Evolutionary conservation across 2,329 filamentous ascomycete genomes (phyloP).

Genomic region (Calonectria montana): DNA sequence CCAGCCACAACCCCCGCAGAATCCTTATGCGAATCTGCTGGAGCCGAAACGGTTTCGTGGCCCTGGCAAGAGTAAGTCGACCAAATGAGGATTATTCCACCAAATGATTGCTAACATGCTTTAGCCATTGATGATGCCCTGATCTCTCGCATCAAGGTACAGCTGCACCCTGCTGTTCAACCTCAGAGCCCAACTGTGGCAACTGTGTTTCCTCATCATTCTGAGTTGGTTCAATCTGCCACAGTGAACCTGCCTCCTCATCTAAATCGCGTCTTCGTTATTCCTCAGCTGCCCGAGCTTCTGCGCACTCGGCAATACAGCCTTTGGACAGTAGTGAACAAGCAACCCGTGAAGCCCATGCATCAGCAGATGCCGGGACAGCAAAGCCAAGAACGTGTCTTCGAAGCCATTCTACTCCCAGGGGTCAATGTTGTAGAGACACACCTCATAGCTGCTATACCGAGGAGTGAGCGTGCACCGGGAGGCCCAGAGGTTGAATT

Average conservation of each 20-base stretch:
- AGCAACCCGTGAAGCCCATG: conserved; percentile 65
- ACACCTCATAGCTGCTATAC: conserved; percentile 79
- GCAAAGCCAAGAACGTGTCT: conserved; percentile 72
- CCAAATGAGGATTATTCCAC: too few species aligned
- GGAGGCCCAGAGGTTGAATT: conserved; percentile 76
- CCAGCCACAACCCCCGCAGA: conserved; percentile 41
- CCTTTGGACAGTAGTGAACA: conserved; percentile 79
- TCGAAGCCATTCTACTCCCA: conserved; percentile 76
- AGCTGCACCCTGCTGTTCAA: conserved; percentile 75
- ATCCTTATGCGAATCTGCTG: conserved; percentile 43
- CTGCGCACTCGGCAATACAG: conserved; percentile 78
- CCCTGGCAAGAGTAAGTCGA: conserved; percentile 55
- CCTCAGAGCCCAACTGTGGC: conserved; percentile 71
- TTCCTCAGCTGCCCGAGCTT: conserved; percentile 71
- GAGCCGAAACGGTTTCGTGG: conserved; percentile 53
- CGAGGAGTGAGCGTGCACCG: conserved; percentile 66
- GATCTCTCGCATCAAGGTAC: conserved; percentile 73
- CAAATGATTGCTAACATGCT: conserved; percentile 36
- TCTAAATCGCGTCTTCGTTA: conserved; percentile 78
- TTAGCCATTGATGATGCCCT: conserved; percentile 70
- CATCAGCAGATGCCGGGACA: conserved; percentile 65
- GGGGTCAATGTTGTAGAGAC: conserved; percentile 85
- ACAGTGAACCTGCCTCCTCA: conserved; percentile 76
- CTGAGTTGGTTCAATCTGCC: conserved; percentile 76
- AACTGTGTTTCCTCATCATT: conserved; percentile 73